phyloP scores from a whole-genome alignment of 257 asterid genomes.

The Solanum paucissectum region DNA sequence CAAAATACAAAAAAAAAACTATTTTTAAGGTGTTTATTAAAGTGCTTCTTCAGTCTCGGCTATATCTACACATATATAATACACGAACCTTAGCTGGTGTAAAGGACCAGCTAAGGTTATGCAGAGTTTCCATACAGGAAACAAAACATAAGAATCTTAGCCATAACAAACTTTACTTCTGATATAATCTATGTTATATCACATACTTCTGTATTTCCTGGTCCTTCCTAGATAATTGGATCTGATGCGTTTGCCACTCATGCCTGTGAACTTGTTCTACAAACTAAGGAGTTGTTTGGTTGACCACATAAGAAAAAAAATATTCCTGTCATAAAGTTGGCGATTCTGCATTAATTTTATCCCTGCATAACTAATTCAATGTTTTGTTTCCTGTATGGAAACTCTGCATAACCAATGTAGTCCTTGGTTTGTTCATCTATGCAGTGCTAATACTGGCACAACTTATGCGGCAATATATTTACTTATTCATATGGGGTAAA shows the following conservation, averaged over 20 bases:
- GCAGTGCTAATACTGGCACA: background rate
- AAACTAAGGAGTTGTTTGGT: slow-evolving; percentile 4
- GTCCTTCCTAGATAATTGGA: background rate
- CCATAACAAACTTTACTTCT: background rate
- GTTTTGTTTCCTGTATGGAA: background rate
- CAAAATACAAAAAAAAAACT: background rate
- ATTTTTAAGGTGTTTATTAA: background rate
- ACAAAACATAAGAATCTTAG: too few species aligned
- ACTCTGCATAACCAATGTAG: background rate
- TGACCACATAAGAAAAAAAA: background rate
- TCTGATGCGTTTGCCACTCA: background rate
- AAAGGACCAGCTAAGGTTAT: too few species aligned
- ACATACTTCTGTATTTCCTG: background rate
- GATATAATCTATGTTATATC: background rate
- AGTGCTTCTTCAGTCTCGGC: background rate
- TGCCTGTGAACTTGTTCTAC: background rate
- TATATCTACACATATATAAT: background rate
- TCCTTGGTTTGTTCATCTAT: background rate
- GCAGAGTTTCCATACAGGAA: too few species aligned
- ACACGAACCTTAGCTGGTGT: slow-evolving; percentile 1
- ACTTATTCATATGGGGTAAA: background rate
- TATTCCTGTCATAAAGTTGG: background rate
- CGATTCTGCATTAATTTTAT: background rate
- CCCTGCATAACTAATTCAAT: background rate
- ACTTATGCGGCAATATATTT: background rate